A percentile compares a stretch with the other conserved stretches of the same genome.
Conservation (phyloP, 2,329 filamentous ascomycete genomes). For the Coniochaeta ligniaria region DNA sequence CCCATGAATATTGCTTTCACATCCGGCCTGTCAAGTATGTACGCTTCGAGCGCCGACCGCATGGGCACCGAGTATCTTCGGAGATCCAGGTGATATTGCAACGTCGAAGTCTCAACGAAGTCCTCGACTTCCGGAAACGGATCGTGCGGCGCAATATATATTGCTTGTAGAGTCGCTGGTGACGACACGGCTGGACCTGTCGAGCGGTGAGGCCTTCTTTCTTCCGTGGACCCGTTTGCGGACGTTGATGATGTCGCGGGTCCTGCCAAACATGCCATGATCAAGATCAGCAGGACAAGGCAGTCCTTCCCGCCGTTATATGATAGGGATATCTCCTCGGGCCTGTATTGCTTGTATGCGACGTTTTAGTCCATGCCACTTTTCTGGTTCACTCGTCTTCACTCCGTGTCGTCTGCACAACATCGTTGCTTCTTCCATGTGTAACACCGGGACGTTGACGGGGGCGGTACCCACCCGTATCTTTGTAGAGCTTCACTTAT, state of each 20-base stretch:
- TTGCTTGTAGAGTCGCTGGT: constrained; percentile 56
- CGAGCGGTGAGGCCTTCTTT: neutral
- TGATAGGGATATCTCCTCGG: constrained; percentile 75
- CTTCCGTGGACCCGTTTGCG: constrained; percentile 7
- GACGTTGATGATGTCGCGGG: constrained; percentile 15
- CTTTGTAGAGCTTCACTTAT: constrained; percentile 66
- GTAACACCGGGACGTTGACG: neutral
- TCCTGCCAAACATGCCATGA: constrained; percentile 56
- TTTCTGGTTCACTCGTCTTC: neutral
- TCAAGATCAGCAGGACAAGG: constrained; percentile 81
- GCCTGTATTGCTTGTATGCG: constrained; percentile 35
- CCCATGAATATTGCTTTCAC: constrained; percentile 81
- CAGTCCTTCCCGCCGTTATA: constrained; percentile 99
- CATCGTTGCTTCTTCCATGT: neutral
- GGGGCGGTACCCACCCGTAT: constrained; percentile 55
- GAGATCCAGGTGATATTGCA: constrained; percentile 67
- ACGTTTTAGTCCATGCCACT: neutral
- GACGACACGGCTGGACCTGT: constrained; percentile 8
- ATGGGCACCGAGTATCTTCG: constrained; percentile 71
- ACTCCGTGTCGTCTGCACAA: neutral
- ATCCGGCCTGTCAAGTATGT: constrained; percentile 55
- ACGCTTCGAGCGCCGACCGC: constrained; percentile 72
- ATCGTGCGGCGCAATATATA: constrained; percentile 81
- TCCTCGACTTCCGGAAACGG: constrained; percentile 81
- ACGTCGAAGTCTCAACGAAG: constrained; percentile 65